phyloP scores from a whole-genome alignment of 495 filamentous ascomycete genomes.

The Ramalina peruviana region DNA sequence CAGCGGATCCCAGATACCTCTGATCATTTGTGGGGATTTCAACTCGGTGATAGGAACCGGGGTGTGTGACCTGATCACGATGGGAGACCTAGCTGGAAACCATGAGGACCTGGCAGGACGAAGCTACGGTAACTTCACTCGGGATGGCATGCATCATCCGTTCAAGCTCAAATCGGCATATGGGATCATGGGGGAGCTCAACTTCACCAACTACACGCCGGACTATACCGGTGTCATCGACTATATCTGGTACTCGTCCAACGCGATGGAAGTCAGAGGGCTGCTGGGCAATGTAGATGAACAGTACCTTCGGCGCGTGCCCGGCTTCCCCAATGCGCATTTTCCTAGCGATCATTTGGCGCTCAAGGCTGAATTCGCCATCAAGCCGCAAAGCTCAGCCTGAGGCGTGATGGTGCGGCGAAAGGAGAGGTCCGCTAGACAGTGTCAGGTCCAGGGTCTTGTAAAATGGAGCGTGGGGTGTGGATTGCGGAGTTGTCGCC shows the following conservation, averaged over 20 bases:
- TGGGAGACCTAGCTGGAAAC: slow-evolving; percentile 53
- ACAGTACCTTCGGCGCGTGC: slow-evolving; percentile 77
- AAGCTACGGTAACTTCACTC: slow-evolving; percentile 80
- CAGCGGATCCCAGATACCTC: slow-evolving; percentile 70
- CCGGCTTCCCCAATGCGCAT: slow-evolving; percentile 93
- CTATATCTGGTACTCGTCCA: slow-evolving; percentile 94
- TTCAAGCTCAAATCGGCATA: slow-evolving; percentile 90
- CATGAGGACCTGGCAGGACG: slow-evolving; percentile 63
- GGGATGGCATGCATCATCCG: slow-evolving; percentile 81
- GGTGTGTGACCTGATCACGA: slow-evolving; percentile 75
- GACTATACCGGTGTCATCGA: slow-evolving; percentile 82
- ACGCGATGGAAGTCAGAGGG: slow-evolving; percentile 72
- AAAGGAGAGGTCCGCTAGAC: too few species aligned
- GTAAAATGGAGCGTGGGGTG: too few species aligned
- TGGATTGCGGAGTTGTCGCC: too few species aligned
- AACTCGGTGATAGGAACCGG: slow-evolving; percentile 76
- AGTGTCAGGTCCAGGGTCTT: too few species aligned
- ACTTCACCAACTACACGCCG: slow-evolving; percentile 93
- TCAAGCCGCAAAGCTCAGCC: slow-evolving; percentile 66
- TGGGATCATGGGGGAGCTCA: slow-evolving; percentile 57
- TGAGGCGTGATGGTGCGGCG: slow-evolving; percentile 45
- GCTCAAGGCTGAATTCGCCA: slow-evolving; percentile 78
- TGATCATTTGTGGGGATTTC: slow-evolving; percentile 89
- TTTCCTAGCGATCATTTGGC: slow-evolving; percentile 95
- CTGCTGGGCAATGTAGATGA: slow-evolving; percentile 84